Conservation (phyloP, 352 stramenopile species). For the Phytophthora pseudosyringae region DNA sequence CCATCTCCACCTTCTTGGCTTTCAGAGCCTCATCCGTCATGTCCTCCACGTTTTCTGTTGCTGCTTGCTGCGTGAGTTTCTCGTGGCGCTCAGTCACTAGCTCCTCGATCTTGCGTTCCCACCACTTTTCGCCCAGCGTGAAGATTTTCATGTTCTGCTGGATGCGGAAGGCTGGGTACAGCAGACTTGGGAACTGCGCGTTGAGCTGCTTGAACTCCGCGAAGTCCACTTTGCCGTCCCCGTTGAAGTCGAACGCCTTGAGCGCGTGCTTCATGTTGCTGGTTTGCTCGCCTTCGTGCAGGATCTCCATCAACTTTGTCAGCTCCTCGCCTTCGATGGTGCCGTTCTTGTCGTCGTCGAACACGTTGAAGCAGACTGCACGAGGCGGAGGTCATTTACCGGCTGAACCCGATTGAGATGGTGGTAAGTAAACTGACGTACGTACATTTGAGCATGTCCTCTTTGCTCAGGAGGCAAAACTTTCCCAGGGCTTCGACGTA, state of each 20-base stretch:
- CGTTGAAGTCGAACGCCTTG: conserved; percentile 72
- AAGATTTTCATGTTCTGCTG: conserved; percentile 78
- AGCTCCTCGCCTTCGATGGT: conserved; percentile 76
- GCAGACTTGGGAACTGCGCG: conserved; percentile 62
- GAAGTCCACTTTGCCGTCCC: conserved; percentile 79
- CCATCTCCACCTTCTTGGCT: conserved; percentile 37
- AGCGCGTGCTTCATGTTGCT: conserved; percentile 78
- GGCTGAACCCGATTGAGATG: no score
- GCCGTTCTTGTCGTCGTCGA: conserved; percentile 74
- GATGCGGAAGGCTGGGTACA: conserved; percentile 77
- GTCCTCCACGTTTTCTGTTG: conserved; percentile 36
- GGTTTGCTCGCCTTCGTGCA: conserved; percentile 65
- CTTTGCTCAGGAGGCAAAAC: conserved; percentile 76
- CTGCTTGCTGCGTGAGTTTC: conserved; percentile 43
- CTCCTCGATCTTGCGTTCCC: conserved; percentile 64
- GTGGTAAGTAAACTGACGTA: background rate
- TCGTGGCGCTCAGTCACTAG: conserved; percentile 52
- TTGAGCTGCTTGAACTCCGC: conserved; percentile 71
- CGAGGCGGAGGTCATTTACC: background rate
- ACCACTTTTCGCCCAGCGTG: conserved; percentile 72
- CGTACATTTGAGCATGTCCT: conserved; percentile 79
- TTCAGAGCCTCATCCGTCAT: conserved; percentile 39
- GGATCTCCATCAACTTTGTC: conserved; percentile 67
- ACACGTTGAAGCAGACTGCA: conserved; percentile 82
- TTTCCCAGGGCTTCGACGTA: conserved; percentile 81